Percentiles rank a stretch among this genome's conserved stretches.
Evolutionary conservation across 2,329 filamentous ascomycete genomes (phyloP).

Genomic region (Zymoseptoria brevis): DNA sequence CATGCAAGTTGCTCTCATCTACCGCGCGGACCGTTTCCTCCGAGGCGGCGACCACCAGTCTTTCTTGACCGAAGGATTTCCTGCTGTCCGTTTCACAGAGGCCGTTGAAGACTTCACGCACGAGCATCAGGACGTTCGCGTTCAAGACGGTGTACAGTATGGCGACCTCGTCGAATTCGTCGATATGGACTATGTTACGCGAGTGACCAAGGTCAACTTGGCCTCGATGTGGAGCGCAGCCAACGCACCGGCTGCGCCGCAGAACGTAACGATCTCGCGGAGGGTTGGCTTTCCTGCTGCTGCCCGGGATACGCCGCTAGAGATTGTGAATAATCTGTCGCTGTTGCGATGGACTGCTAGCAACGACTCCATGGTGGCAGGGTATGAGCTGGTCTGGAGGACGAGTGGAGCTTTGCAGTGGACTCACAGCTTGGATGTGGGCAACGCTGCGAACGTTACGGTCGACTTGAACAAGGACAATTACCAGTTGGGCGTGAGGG

Average conservation of each 20-base stretch:
- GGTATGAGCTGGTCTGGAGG: conserved; percentile 52
- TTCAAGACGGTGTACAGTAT: conserved; percentile 45
- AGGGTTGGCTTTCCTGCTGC: conserved; percentile 22
- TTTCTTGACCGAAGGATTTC: conserved; percentile 49
- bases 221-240: conserved; percentile 49
- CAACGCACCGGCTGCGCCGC: conserved; percentile 43
- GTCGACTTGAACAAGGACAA: conserved; percentile 50
- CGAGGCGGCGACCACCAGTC: conserved; percentile 50
- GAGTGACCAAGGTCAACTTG: conserved; percentile 49
- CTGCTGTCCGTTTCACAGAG: conserved; percentile 50
- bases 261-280: conserved; percentile 40
- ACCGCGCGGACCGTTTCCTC: conserved; percentile 49
- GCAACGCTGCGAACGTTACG: conserved; percentile 38
- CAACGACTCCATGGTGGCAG: conserved; percentile 34
- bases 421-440: conserved; percentile 35
- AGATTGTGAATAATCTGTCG: conserved; percentile 38
- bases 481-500: conserved; percentile 49
- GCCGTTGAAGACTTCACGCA: conserved; percentile 51
- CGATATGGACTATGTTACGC: conserved; percentile 48
- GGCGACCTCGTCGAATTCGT: conserved; percentile 50
- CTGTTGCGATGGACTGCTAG: conserved; percentile 42
- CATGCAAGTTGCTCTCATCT: conserved; percentile 51
- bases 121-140: conserved; percentile 49
- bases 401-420: conserved; percentile 41
- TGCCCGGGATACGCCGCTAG: conserved; percentile 16